phyloP scores from a whole-genome alignment of 1,284 basidiomycete species.

The Xerocomus cyaneibrunnescens region DNA sequence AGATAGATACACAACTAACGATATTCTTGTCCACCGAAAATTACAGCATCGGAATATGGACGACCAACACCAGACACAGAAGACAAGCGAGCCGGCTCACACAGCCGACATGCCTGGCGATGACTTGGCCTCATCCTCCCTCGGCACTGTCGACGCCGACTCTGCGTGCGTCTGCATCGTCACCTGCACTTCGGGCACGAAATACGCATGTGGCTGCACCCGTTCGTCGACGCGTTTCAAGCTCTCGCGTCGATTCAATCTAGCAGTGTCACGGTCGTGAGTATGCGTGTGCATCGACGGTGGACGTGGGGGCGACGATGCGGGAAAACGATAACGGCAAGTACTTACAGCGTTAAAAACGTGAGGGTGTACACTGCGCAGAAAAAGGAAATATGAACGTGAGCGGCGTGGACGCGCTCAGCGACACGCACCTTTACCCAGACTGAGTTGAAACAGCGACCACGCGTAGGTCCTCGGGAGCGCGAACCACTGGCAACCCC shows the following conservation, averaged over 20 bases:
- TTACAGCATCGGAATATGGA: too few species aligned
- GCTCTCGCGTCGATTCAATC: constrained; percentile 16
- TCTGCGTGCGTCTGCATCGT: background rate
- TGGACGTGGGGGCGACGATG: too few species aligned
- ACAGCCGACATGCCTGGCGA: too few species aligned
- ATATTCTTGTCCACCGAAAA: too few species aligned
- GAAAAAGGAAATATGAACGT: background rate
- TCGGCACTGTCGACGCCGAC: background rate
- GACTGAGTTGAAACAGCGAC: constrained; percentile 16
- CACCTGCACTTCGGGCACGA: background rate
- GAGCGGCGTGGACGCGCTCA: background rate
- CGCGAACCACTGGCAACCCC: constrained; percentile 10
- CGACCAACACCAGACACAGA: too few species aligned
- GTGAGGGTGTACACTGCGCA: constrained; percentile 18
- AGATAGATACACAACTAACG: too few species aligned
- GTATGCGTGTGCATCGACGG: background rate
- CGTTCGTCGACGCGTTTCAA: background rate
- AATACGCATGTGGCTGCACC: background rate
- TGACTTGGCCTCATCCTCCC: background rate
- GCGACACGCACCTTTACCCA: constrained; percentile 14
- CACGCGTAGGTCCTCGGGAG: constrained; percentile 9
- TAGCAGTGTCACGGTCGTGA: background rate
- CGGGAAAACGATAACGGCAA: too few species aligned
- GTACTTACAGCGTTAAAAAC: constrained; percentile 18
- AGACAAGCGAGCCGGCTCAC: too few species aligned